These are phyloP conservation scores for Cladophialophora exuberans DNA, from an alignment of 2,329 filamentous ascomycete species.

Conservation along the genomic window DNA sequence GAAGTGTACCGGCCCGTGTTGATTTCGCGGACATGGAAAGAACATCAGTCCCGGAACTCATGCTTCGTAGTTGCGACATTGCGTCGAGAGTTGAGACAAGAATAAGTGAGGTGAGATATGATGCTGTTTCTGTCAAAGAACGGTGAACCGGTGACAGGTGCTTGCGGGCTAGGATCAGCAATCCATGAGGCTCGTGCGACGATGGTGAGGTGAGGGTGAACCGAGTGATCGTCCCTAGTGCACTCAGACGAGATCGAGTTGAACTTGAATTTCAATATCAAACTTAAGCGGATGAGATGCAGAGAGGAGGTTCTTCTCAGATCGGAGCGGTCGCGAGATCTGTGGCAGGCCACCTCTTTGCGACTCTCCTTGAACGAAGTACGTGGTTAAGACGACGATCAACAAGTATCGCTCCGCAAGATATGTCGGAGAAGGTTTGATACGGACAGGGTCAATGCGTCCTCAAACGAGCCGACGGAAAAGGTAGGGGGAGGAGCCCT, in stretches of 20 bases:
- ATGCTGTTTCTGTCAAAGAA: too few species aligned
- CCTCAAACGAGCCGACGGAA: neutral
- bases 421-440: conserved; percentile 3
- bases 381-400: neutral
- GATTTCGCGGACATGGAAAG: conserved; percentile 31
- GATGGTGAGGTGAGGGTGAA: conserved; percentile 2
- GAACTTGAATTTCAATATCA: neutral
- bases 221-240: neutral
- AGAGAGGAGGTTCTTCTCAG: neutral
- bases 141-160: neutral
- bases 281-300: neutral
- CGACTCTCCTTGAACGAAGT: conserved; percentile 4
- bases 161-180: conserved; percentile 4
- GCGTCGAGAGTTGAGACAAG: conserved; percentile 18
- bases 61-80: conserved; percentile 29
- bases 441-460: neutral
- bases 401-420: conserved; percentile 4
- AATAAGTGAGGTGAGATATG: neutral
- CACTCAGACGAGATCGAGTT: neutral
- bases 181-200: conserved; percentile 11
- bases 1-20: conserved; percentile 19
- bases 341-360: neutral
- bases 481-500: neutral
- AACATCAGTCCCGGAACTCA: conserved; percentile 34
- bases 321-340: neutral